These are phyloP conservation scores for Lanmaoa rubissima DNA, from an alignment of 768 basidiomycete species.

Conservation along the genomic window DNA sequence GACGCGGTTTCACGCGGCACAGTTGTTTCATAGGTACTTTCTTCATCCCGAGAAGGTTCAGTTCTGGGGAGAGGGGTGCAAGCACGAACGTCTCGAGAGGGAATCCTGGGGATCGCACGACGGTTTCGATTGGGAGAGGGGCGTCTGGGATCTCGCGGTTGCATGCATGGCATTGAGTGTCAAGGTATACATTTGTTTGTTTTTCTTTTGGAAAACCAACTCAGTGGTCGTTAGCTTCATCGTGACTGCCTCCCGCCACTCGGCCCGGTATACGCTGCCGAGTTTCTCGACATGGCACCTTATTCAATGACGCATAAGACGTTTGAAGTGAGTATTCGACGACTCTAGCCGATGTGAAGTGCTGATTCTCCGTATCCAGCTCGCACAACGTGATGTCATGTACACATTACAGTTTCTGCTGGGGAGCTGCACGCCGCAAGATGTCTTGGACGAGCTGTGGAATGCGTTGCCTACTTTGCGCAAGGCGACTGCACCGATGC, in stretches of 20 bases:
- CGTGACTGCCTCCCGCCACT: conserved; percentile 61
- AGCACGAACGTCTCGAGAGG: neutral
- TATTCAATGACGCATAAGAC: conserved; percentile 44
- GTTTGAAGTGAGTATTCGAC: conserved; percentile 47
- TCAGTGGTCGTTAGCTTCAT: conserved; percentile 46
- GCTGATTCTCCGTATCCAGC: conserved; percentile 31
- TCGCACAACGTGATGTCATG: conserved; percentile 56
- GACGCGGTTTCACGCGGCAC: conserved; percentile 64
- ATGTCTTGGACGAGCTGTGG: conserved; percentile 59
- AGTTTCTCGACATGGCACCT: conserved; percentile 52
- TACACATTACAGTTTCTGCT: conserved; percentile 45
- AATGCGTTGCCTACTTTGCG: conserved; percentile 51
- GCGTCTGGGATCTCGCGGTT: conserved; percentile 58
- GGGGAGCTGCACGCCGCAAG: conserved; percentile 50
- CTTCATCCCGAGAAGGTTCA: conserved; percentile 31
- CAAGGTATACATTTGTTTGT: conserved; percentile 43
- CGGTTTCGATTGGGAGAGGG: conserved; percentile 22
- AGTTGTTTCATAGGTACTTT: conserved; percentile 60
- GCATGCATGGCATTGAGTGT: conserved; percentile 59
- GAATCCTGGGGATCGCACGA: neutral
- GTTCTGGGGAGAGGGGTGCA: conserved; percentile 10
- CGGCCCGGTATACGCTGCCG: conserved; percentile 46
- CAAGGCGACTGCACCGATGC: conserved; percentile 31
- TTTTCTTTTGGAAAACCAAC: neutral
- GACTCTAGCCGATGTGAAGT: neutral